These are phyloP conservation scores for Halophytophthora batemanensis DNA, from an alignment of 352 stramenopile genomes.

Conservation along the genomic window DNA sequence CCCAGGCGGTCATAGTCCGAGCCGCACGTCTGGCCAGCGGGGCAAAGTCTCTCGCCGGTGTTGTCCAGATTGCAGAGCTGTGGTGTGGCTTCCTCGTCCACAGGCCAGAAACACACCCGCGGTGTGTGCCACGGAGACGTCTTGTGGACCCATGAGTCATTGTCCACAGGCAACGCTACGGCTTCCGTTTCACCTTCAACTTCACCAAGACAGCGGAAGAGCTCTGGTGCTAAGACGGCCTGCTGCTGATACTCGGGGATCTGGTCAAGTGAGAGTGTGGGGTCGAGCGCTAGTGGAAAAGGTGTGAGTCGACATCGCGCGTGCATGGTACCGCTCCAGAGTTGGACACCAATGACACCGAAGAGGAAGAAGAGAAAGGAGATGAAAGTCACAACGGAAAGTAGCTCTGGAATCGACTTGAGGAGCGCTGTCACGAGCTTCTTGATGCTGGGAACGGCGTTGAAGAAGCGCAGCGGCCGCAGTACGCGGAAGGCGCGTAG, in stretches of 20 bases:
- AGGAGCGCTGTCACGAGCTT: slow-evolving; percentile 71
- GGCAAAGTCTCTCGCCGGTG: slow-evolving; percentile 26
- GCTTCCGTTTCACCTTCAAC: slow-evolving; percentile 13
- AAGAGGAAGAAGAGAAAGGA: slow-evolving; percentile 86
- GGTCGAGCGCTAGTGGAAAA: slow-evolving; percentile 49
- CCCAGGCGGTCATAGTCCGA: slow-evolving; percentile 58
- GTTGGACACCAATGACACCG: slow-evolving; percentile 76
- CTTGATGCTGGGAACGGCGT: slow-evolving; percentile 43
- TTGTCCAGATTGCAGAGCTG: slow-evolving; percentile 53
- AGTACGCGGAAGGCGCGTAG: slow-evolving; percentile 39
- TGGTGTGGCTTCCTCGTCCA: slow-evolving; percentile 56
- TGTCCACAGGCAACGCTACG: slow-evolving; percentile 12
- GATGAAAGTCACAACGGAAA: slow-evolving; percentile 79
- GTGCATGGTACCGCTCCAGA: slow-evolving; percentile 75
- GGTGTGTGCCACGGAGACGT: slow-evolving; percentile 46
- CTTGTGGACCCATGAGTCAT: slow-evolving; percentile 38
- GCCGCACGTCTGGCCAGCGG: slow-evolving; percentile 41
- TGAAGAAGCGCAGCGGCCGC: slow-evolving; percentile 43
- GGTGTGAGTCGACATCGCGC: slow-evolving; percentile 66
- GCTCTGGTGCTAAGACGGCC: slow-evolving; percentile 13
- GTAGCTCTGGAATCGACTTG: slow-evolving; percentile 67
- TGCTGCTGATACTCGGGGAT: slow-evolving; percentile 29
- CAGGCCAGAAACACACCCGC: slow-evolving; percentile 85
- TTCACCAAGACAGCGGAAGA: slow-evolving; percentile 10
- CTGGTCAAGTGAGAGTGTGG: slow-evolving; percentile 22